Conservation (phyloP, 1,139 yeast species). For the Protomyces lactucae-debilis region DNA sequence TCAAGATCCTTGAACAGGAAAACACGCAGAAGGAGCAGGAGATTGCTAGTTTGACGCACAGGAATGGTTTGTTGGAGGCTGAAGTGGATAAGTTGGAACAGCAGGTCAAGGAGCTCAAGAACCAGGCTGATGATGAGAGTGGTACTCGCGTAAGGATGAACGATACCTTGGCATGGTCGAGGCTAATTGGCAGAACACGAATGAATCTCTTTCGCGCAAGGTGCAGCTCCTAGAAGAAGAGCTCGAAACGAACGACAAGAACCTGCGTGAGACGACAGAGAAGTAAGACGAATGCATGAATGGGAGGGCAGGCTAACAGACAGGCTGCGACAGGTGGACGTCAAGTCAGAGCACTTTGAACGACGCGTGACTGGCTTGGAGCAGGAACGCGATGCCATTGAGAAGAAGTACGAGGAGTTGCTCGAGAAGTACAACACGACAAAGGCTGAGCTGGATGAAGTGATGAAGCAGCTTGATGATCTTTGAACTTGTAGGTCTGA, state of each 20-base stretch:
- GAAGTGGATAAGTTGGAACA: constrained; percentile 85
- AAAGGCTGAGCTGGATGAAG: constrained; percentile 88
- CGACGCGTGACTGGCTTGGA: constrained; percentile 90
- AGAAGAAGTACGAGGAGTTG: constrained; percentile 85
- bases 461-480: constrained; percentile 79
- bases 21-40: constrained; percentile 88
- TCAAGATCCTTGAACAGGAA: constrained; percentile 90
- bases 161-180: constrained; percentile 52
- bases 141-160: constrained; percentile 45
- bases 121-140: constrained; percentile 87
- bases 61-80: constrained; percentile 83
- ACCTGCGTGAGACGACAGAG: constrained; percentile 88
- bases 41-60: constrained; percentile 86
- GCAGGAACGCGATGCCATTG: constrained; percentile 87
- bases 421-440: constrained; percentile 74
- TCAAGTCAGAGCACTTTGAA: constrained; percentile 95
- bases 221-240: constrained; percentile 89
- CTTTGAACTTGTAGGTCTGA: constrained; percentile 24
- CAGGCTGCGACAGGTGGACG: constrained; percentile 80
- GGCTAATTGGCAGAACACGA: constrained; percentile 36
- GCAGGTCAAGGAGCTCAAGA: constrained; percentile 74
- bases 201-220: constrained; percentile 88
- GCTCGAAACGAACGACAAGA: constrained; percentile 85
- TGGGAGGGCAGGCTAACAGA: neutral
- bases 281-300: constrained; percentile 41